Evolutionary conservation across 2,329 filamentous ascomycete species (phyloP).

Genomic region (Colletotrichum liaoningense): DNA sequence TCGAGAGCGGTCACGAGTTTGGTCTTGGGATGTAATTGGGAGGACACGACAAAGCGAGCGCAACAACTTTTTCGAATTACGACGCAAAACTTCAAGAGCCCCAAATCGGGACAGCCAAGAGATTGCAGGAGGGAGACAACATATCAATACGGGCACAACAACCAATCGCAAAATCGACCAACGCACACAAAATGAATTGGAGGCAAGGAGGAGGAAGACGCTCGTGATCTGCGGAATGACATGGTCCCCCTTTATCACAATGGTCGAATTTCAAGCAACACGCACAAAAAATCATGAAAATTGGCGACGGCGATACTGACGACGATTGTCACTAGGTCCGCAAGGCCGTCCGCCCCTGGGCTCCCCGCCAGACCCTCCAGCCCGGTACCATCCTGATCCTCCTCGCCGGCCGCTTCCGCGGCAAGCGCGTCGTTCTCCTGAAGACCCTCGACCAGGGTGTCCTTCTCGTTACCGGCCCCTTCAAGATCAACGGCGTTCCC

Average conservation of each 20-base stretch:
- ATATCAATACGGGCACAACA: background rate
- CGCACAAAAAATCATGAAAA: background rate
- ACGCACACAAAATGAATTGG: background rate
- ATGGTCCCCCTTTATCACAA: conserved; percentile 5
- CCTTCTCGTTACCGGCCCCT: conserved; percentile 98
- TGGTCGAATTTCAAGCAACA: background rate
- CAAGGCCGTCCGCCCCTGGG: conserved; percentile 90
- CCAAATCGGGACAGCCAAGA: background rate
- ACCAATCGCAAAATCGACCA: background rate
- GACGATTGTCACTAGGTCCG: conserved; percentile 73
- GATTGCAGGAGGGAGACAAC: background rate
- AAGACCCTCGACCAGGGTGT: conserved; percentile 98
- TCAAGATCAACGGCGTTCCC: conserved; percentile 99
- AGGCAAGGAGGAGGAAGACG: background rate
- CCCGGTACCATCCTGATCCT: conserved; percentile 98
- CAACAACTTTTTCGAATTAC: conserved; percentile 1
- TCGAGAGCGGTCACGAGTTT: conserved; percentile 20
- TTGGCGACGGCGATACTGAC: conserved; percentile 17
- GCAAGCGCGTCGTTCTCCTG: conserved; percentile 99
- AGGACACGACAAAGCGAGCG: conserved; percentile 9
- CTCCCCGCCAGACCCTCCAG: conserved; percentile 88
- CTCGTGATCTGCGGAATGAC: conserved; percentile 22
- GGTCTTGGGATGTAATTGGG: conserved; percentile 4
- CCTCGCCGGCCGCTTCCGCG: conserved; percentile 98
- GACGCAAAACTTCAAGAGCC: background rate